These are phyloP conservation scores for Alternaria gaisen DNA, from an alignment of 2,329 filamentous ascomycete species.

Conservation along the genomic window DNA sequence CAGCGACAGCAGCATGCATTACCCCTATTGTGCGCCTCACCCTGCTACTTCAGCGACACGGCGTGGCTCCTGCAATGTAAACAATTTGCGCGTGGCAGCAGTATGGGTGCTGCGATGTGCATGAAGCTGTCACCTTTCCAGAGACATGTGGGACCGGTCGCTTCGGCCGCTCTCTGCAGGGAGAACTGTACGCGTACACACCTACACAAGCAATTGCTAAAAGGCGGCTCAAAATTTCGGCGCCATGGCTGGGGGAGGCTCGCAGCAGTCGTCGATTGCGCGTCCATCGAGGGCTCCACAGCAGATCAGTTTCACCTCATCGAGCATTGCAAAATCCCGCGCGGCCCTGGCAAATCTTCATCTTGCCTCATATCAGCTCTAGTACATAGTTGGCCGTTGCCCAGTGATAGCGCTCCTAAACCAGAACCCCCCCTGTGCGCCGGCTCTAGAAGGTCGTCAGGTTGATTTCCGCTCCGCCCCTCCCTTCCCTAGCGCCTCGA, in stretches of 20 bases:
- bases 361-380: slow-evolving; percentile 17
- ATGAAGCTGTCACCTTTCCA: slow-evolving; percentile 7
- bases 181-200: slow-evolving; percentile 15
- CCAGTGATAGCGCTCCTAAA: slow-evolving; percentile 24
- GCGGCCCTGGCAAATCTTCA: slow-evolving; percentile 29
- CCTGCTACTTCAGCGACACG: slow-evolving; percentile 15
- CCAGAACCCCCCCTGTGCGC: slow-evolving; percentile 28
- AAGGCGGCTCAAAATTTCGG: slow-evolving; percentile 17
- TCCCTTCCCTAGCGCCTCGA: slow-evolving; percentile 40
- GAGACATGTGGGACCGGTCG: slow-evolving; percentile 9
- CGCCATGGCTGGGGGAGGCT: slow-evolving; percentile 5
- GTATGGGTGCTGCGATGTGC: neutral
- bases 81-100: slow-evolving; percentile 4
- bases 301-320: slow-evolving; percentile 47
- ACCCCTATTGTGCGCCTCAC: slow-evolving; percentile 30
- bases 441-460: slow-evolving; percentile 23
- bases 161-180: slow-evolving; percentile 9
- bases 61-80: slow-evolving; percentile 16
- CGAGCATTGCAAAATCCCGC: slow-evolving; percentile 24
- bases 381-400: slow-evolving; percentile 23
- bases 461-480: slow-evolving; percentile 44
- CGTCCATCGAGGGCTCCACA: slow-evolving; percentile 37
- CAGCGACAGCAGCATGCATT: slow-evolving; percentile 25
- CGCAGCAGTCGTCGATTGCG: slow-evolving; percentile 36
- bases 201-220: neutral